Conservation (phyloP, 306 rosid genomes). For the Ormosia emarginata region DNA sequence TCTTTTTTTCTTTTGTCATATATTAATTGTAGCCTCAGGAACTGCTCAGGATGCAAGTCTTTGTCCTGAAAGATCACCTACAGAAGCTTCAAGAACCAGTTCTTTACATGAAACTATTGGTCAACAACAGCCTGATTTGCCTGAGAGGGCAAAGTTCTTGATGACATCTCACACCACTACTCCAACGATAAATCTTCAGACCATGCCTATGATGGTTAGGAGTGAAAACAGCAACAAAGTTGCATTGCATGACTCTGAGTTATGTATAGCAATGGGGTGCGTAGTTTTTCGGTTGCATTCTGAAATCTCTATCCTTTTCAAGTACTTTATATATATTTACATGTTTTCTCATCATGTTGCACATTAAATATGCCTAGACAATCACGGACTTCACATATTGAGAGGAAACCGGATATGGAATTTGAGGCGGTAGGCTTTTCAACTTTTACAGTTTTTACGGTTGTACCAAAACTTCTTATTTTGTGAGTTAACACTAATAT, state of each 20-base stretch:
- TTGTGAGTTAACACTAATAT: not conserved
- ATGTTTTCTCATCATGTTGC: constrained; percentile 7
- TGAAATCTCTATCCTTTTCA: not conserved
- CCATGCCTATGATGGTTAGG: constrained; percentile 22
- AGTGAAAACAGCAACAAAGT: constrained; percentile 26
- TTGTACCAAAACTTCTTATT: not conserved
- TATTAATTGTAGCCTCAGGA: constrained; percentile 19
- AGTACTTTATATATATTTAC: not conserved
- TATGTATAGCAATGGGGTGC: constrained; percentile 49
- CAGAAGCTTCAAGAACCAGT: constrained; percentile 31
- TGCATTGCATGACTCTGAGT: constrained; percentile 26
- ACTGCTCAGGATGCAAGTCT: constrained; percentile 16
- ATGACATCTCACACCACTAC: constrained; percentile 25
- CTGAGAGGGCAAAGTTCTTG: not conserved
- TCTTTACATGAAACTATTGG: constrained; percentile 18
- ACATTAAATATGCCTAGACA: constrained; percentile 32
- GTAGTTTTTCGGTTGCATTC: constrained; percentile 24
- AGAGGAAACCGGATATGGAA: constrained; percentile 33
- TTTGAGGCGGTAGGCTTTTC: constrained; percentile 35
- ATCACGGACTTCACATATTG: constrained; percentile 26
- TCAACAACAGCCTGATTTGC: constrained; percentile 26
- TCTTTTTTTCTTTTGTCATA: constrained; percentile 7
- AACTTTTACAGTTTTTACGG: not conserved
- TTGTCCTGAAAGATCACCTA: constrained; percentile 34
- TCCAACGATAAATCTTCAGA: constrained; percentile 6